Percentiles rank a stretch among this genome's conserved stretches.
Evolutionary conservation across 140 eudicot genomes (phyloP).

Genomic region (Oenanthe javanica): DNA sequence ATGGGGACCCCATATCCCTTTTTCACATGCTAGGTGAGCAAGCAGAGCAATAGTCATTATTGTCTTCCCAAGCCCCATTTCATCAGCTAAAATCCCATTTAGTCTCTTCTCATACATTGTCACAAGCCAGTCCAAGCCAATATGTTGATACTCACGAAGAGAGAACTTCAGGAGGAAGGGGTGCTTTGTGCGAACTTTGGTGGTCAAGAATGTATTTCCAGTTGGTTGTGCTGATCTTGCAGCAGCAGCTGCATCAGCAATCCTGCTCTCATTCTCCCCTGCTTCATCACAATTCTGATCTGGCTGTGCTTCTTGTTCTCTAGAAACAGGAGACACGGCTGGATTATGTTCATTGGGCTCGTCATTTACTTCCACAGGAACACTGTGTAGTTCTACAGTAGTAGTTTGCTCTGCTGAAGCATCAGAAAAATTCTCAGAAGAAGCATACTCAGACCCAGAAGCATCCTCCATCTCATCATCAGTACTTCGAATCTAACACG

Average conservation of each 20-base stretch:
- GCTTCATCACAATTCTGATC: slow-evolving; percentile 35
- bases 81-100: slow-evolving; percentile 94
- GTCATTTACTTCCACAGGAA: slow-evolving; percentile 25
- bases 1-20: slow-evolving; percentile 99
- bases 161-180: slow-evolving; percentile 89
- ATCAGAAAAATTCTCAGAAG: slow-evolving; percentile 41
- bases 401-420: slow-evolving; percentile 23
- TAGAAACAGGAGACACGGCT: slow-evolving; percentile 13
- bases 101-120: slow-evolving; percentile 98
- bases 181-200: slow-evolving; percentile 83
- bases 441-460: slow-evolving; percentile 34
- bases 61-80: slow-evolving; percentile 98
- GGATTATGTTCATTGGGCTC: slow-evolving; percentile 27
- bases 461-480: slow-evolving; percentile 34
- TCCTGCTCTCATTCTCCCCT: slow-evolving; percentile 56
- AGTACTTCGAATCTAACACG: slow-evolving; percentile 33
- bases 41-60: slow-evolving; percentile 97
- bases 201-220: slow-evolving; percentile 83
- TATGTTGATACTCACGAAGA: slow-evolving; percentile 97
- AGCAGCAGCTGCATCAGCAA: slow-evolving; percentile 99
- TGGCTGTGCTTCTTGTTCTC: slow-evolving; percentile 32
- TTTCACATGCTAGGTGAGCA: slow-evolving; percentile 94
- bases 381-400: slow-evolving; percentile 20
- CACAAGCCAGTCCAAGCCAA: slow-evolving; percentile 95
- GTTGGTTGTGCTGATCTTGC: slow-evolving; percentile 99